Percentiles rank a stretch among this genome's conserved stretches.
phyloP scores from a whole-genome alignment of 768 basidiomycete genomes.

The Asterophora lycoperdoides region DNA sequence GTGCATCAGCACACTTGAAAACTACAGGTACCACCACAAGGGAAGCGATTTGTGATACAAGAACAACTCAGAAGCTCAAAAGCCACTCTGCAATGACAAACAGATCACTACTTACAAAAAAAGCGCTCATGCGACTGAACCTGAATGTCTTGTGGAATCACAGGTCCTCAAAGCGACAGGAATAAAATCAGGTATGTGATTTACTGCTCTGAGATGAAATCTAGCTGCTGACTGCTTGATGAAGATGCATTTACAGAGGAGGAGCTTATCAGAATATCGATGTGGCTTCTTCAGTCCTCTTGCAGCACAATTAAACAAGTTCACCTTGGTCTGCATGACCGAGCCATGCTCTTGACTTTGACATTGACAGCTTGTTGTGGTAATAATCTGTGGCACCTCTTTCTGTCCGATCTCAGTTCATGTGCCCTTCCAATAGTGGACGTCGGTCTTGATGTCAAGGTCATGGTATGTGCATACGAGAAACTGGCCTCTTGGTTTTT shows the following conservation, averaged over 20 bases:
- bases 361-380: not conserved
- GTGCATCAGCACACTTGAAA: constrained; percentile 1
- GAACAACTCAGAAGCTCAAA: not conserved
- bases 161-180: not conserved
- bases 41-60: constrained; percentile 1
- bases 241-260: not conserved
- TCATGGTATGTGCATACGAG: not conserved
- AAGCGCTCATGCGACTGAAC: not conserved
- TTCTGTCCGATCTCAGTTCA: not conserved
- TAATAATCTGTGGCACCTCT: not conserved
- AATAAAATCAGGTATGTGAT: not conserved
- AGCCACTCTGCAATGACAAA: not conserved
- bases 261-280: not conserved
- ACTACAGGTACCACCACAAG: constrained; percentile 1
- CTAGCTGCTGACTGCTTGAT: not conserved
- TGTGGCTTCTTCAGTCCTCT: not conserved
- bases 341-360: not conserved
- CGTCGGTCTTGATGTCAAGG: constrained; percentile 1
- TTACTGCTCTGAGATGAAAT: not conserved
- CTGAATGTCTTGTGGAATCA: not conserved
- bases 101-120: not conserved
- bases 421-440: not conserved
- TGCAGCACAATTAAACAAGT: not conserved
- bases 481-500: too few relatives aligned
- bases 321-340: not conserved